A percentile compares a stretch with the other conserved stretches of the same genome.
Conservation (phyloP, 2,329 filamentous ascomycete species). For the Cladosporium sp. region DNA sequence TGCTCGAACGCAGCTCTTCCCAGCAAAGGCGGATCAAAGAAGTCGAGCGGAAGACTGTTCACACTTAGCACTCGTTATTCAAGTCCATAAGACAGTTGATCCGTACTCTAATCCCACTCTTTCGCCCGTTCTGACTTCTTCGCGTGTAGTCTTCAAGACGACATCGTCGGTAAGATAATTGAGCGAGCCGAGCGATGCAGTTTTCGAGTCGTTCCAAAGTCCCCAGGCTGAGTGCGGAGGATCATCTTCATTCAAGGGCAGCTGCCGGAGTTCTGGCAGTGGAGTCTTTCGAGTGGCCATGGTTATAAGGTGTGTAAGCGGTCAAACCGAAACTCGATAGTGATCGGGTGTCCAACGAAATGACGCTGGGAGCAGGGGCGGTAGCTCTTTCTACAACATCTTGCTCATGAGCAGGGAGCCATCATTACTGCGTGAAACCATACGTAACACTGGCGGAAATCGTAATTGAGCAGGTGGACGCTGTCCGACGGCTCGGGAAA, state of each 20-base stretch:
- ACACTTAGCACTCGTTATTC: background rate
- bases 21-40: background rate
- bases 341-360: background rate
- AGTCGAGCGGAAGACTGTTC: slow-evolving; percentile 9
- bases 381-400: background rate
- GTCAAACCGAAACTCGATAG: background rate
- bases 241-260: background rate
- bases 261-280: background rate
- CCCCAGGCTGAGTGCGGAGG: slow-evolving; percentile 44
- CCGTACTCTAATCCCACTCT: background rate
- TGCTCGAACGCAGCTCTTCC: slow-evolving; percentile 2
- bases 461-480: background rate
- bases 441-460: background rate
- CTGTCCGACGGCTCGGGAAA: background rate
- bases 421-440: no score
- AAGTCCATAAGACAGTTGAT: background rate
- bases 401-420: background rate
- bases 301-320: background rate
- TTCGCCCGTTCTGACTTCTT: slow-evolving; percentile 7
- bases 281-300: background rate
- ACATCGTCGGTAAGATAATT: slow-evolving; percentile 54
- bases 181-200: slow-evolving; percentile 53
- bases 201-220: slow-evolving; percentile 48
- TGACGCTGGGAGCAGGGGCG: background rate
- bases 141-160: slow-evolving; percentile 27